These are phyloP conservation scores for Ceratobasidium sp. DNA, from an alignment of 1,284 basidiomycete genomes.

Conservation along the genomic window DNA sequence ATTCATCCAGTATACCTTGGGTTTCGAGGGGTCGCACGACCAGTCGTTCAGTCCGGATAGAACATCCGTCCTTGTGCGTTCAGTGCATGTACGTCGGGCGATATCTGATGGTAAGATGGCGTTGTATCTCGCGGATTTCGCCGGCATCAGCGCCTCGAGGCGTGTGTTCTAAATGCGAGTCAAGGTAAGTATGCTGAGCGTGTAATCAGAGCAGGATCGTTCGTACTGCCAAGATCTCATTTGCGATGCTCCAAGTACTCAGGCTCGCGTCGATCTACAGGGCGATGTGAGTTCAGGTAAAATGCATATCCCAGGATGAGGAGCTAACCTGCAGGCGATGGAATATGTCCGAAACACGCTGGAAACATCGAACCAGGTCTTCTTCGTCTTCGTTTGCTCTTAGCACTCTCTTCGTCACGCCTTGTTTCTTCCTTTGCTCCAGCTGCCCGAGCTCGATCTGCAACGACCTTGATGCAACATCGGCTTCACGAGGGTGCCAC, in stretches of 20 bases:
- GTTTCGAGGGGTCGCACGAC: not conserved
- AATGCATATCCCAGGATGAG: no score
- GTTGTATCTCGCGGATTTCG: slow-evolving; percentile 6
- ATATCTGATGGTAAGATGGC: not conserved
- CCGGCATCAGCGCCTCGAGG: not conserved
- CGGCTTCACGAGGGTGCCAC: no score
- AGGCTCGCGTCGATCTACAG: not conserved
- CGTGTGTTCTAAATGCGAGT: not conserved
- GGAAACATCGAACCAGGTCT: no score
- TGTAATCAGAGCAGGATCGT: not conserved
- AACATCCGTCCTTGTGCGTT: not conserved
- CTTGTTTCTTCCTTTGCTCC: no score
- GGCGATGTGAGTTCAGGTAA: no score
- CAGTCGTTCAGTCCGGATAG: not conserved
- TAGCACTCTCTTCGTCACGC: no score
- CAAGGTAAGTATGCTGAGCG: not conserved
- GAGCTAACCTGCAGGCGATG: no score
- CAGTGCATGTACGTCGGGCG: slow-evolving; percentile 2
- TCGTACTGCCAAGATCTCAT: slow-evolving; percentile 8
- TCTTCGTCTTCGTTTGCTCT: no score
- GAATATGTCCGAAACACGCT: no score
- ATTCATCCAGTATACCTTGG: slow-evolving; percentile 1
- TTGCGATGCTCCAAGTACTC: not conserved
- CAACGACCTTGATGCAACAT: no score
- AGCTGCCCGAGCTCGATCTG: no score